These are phyloP conservation scores for Ensete glaucum DNA, from an alignment of 176 grass and related monocot species.

Conservation along the genomic window DNA sequence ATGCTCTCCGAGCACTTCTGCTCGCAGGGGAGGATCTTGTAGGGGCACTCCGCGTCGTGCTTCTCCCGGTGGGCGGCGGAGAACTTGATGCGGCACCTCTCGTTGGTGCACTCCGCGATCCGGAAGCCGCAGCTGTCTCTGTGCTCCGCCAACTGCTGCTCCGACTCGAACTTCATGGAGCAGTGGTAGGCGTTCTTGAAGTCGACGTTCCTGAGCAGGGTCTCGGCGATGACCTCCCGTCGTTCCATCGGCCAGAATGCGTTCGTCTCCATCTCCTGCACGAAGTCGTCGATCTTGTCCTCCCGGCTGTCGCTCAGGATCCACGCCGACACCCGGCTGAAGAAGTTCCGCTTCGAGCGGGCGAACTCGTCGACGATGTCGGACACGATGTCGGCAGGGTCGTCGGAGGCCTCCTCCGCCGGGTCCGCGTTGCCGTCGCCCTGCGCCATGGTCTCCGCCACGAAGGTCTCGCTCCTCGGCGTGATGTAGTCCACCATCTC, in stretches of 20 bases:
- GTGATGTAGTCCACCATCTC: constrained; percentile 82
- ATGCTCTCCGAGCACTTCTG: constrained; percentile 53
- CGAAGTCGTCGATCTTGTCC: constrained; percentile 93
- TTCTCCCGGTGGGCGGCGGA: constrained; percentile 44
- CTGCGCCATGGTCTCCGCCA: constrained; percentile 46
- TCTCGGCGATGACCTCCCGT: constrained; percentile 48
- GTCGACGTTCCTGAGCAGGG: constrained; percentile 71
- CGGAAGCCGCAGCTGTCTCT: constrained; percentile 47
- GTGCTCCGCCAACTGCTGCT: constrained; percentile 38
- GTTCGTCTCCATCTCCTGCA: constrained; percentile 75
- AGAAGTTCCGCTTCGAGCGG: constrained; percentile 68
- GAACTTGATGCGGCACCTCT: constrained; percentile 41
- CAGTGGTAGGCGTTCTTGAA: constrained; percentile 70
- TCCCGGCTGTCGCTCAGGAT: constrained; percentile 64
- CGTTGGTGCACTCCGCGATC: constrained; percentile 42
- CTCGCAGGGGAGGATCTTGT: constrained; percentile 63
- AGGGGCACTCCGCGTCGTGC: constrained; percentile 48
- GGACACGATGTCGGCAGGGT: constrained; percentile 52
- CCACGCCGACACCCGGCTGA: constrained; percentile 78
- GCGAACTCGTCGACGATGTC: constrained; percentile 79
- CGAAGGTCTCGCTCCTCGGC: constrained; percentile 50
- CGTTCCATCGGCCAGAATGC: constrained; percentile 67
- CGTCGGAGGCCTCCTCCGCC: constrained; percentile 38
- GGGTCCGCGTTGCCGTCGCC: constrained; percentile 27
- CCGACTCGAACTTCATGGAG: constrained; percentile 50